Base-by-base conservation (phyloP, 2,329 filamentous ascomycete genomes). In the Trichoderma cornu-damae region DNA sequence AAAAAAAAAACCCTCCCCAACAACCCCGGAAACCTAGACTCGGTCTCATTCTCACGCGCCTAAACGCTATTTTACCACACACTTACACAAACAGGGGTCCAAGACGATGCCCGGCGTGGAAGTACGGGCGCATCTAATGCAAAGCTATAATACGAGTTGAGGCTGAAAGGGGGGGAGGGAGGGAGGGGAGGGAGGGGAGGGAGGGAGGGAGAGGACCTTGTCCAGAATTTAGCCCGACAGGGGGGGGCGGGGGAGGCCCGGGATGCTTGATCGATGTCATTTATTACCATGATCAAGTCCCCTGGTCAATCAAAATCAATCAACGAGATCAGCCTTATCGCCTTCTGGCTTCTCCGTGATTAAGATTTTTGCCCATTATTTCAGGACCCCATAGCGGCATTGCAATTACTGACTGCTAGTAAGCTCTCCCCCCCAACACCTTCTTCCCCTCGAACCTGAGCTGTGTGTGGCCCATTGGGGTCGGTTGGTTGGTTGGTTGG, bases 231-330 rank as follows among this genome's bases (percentile, higher is more conserved):
- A 35, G 30, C 40, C 24, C 20, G 18, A 26, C 37, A 22, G 11
- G 14, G 24, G 7, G 11, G 4, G 14, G 24, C 12, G 11, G 4
- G 11, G 24, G 32, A 46, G 24, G 32, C 34, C n/a, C n/a, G n/a
- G n/a, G n/a, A n/a, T n/a, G n/a, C n/a, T n/a, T n/a, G 32, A 55
- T 55, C 52, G 52, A 37, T 38, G 32, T 47, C 52, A 47, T 55
- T 47, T 46, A 32, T 38, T 28, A 47, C 30, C 24, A 35, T 26
- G 32, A 35, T 38, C 22, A 37, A 26, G 26, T 38, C 9, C n/a
- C n/a, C 32, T 26, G 50, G 28, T 43, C 38, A 53, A 24, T 34
- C 14, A 24, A n/a, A 16, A n/a, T n/a, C 37, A 30, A 30, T 30
- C 28, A 6, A 30, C 6, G 38, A 9, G 40, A 54, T 54, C 51